Base-by-base conservation (phyloP, 202 grass and related monocot species). In the Cymbopogon flexuosus region DNA sequence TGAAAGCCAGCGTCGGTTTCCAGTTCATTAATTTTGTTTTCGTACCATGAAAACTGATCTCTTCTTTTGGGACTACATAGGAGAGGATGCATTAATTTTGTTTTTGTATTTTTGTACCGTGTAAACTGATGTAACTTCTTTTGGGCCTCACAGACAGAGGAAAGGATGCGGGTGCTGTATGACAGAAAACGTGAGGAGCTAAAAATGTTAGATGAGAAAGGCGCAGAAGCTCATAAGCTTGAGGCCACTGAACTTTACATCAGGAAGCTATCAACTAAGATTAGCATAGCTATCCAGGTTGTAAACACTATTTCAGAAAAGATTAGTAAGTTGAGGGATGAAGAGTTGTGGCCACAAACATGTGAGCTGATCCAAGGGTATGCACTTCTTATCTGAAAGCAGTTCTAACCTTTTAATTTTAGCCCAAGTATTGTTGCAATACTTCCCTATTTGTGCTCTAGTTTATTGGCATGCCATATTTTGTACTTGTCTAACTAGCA, bases 361-460 rank as follows among this genome's bases (percentile, higher is more conserved):
- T 91, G 84, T 78, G 92, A 93, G 67, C 86, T 99, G 42, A 84
- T 99, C 52, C 87, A 93, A 93, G 96, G 96, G 96, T 99, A 98
- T 43, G 92, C 14, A 36, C 0, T 30, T 85, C 14, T 72, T 63
- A 51, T 65, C 27, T 54, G 33, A 21, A 64, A 77, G 21, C 72
- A 79, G 12, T 14, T 29, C 15, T 71, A 49, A 68, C 8, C 54
- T 89, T 43, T 27, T 47, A 57, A 62, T 76, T 34, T 68, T 73
- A 78, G 36, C 56, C 5, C 27, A 27, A 27, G 78, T 10, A 8
- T 11, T 76, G 36, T 60, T 60, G 5, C 6, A 11, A 68, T 35
- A 64, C 6, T 0, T 47, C 16, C 0, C 59, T 86, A n/a, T 52
- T 10, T 54, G n/a, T 79, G 43, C 18, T 67, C 18, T 56, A 5